Base-by-base conservation (phyloP, 2,329 filamentous ascomycete species). In the Waltergamsia citrina region DNA sequence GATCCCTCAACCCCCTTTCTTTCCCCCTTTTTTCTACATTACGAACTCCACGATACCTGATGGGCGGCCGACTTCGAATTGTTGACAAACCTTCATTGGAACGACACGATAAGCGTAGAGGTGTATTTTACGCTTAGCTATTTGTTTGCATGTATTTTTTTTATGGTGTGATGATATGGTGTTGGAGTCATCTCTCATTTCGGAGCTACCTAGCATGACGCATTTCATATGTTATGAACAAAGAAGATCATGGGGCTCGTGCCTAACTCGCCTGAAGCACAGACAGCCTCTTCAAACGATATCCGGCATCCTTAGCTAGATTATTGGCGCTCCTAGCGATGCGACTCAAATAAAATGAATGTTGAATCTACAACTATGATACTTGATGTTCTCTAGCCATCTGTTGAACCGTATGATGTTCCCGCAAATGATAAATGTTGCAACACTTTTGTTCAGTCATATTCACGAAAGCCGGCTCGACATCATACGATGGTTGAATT, bases 41-140 rank as follows among this genome's bases (percentile, higher is more conserved):
- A 25, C 11, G 30, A 14, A 6, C 25, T 32, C 17, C 16, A 29
- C 29, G 37, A 39, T 39, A 39, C 37, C 37, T 36, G 7, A 24
- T 27, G 34, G 34, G 37, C 23, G 37, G 29, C 29, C 19, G n/a
- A 26, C 24, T 29, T 35, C 16, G 22, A n/a, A 32, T 35, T 34
- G n/a, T n/a, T 19, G 4, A 32, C 21, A 14, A 15, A 12, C 19
- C 16, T 22, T n/a, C 11, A n/a, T 23, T 22, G 29, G 15, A 16
- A n/a, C 17, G n/a, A 10, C 12, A 22, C 17, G 6, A 16, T 30
- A 17, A 30, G 5, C 16, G 18, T 31, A n/a, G 16, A 8, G 16
- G 29, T 31, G 12, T 31, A 8, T 29, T 11, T 29, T n/a, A 26
- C 9, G 12, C 24, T 26, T 5, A 15, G n/a, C n/a, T 26, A 26